These are phyloP conservation scores for Yarrowia alimentaria DNA, from an alignment of 805 yeast species.

Conservation along the genomic window DNA sequence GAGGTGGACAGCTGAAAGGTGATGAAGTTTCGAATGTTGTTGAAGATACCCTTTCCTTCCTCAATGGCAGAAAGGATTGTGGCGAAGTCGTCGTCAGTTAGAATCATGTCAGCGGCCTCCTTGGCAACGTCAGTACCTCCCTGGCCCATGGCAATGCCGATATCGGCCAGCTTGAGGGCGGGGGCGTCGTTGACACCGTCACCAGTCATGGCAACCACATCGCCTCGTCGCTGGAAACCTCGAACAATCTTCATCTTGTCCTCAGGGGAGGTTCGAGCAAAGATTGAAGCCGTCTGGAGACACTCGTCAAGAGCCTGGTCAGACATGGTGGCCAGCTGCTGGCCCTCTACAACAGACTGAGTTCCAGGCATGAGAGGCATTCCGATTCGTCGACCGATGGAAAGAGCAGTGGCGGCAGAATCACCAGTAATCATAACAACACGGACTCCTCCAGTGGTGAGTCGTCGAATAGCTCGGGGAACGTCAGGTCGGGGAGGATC, in stretches of 20 bases:
- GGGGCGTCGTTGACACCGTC: conserved; percentile 69
- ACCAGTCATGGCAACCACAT: conserved; percentile 63
- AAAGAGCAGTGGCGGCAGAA: conserved; percentile 78
- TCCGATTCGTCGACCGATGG: conserved; percentile 87
- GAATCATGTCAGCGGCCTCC: conserved; percentile 97
- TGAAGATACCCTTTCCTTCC: conserved; percentile 96
- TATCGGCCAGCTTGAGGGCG: conserved; percentile 59
- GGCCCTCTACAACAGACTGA: conserved; percentile 78
- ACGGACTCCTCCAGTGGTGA: conserved; percentile 91
- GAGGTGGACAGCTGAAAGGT: conserved; percentile 95
- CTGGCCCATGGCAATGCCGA: conserved; percentile 70
- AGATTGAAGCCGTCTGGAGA: conserved; percentile 78
- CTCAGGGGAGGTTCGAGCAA: conserved; percentile 94
- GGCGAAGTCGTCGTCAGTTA: conserved; percentile 94
- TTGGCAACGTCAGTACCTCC: conserved; percentile 98
- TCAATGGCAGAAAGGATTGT: conserved; percentile 91
- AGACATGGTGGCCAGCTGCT: conserved; percentile 67
- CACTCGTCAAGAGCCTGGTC: conserved; percentile 72
- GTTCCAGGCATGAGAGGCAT: conserved; percentile 64
- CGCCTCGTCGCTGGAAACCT: conserved; percentile 58
- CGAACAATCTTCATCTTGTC: conserved; percentile 87
- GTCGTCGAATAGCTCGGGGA: conserved; percentile 63
- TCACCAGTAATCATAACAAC: conserved; percentile 99
- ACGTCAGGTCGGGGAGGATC: conserved; percentile 97
- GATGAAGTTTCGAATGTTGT: conserved; percentile 89